Base-by-base conservation (phyloP, 129 eudicot species). In the Calendula officinalis region DNA sequence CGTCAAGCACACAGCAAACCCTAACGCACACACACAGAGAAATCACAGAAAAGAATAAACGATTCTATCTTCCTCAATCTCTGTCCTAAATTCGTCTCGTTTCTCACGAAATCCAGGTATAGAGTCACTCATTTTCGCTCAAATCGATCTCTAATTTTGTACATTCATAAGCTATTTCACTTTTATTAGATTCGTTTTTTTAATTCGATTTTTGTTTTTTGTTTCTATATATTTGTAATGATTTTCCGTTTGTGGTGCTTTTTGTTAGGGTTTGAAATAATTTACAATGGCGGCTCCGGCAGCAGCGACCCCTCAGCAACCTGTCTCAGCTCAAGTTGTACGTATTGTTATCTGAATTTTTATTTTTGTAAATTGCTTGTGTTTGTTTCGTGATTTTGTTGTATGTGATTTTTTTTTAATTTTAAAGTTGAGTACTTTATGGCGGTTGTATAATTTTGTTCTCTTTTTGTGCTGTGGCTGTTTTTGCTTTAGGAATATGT, bases 281-380 rank as follows among this genome's bases (percentile, higher is more conserved):
- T 70, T 36, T 13, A 74, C 67, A 51, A 76, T 75, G 88, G 80
- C 90, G 79, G 83, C 67, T 48, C 71, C 80, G 35, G 80, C 67
- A 22, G 30, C 30, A 65, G 79, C 72, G 66, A 68, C 77, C 62
- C 73, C 74, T 49, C 85, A 34, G 65, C 86, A 72, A 49, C 86
- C 84, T 42, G 84, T 82, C 16, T 63, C 86, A 61, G 83, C 96
- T 67, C 86, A 84, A 80, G 84, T 82, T 64, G 96, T 88, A 75
- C 38, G 89, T 82, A 48, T 69, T 10, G 27, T 62, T 22, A 22
- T 22, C 30, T 22, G 30, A 22, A 22, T 22, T 22, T 22, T 22
- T 22, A 22, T 22, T 0, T 22, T 0, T 22, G 30, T 22, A 22
- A 2, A 22, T 22, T 22, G 30, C 1, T 2, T 22, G 30, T 22